phyloP scores from a whole-genome alignment of 345 rosid species.

The Camelina sativa region DNA sequence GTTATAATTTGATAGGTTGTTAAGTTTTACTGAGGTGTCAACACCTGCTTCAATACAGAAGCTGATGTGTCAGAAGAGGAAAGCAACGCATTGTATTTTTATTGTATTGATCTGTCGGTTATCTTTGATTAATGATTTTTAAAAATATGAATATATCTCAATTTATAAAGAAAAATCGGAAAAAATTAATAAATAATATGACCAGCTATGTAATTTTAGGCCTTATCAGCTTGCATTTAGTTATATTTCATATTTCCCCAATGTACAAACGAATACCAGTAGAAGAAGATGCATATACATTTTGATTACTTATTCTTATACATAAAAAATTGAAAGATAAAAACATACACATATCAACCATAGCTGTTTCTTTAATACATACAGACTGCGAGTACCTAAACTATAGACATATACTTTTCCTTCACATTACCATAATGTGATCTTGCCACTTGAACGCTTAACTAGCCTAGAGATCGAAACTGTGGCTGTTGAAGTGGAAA shows the following conservation, averaged over 20 bases:
- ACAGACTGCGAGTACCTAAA: not conserved
- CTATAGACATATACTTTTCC: not conserved
- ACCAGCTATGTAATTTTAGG: not conserved
- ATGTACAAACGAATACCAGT: not conserved
- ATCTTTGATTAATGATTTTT: not conserved
- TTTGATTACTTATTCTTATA: not conserved
- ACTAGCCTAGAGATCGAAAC: conserved; percentile 65
- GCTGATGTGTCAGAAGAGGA: too few relatives aligned
- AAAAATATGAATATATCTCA: not conserved
- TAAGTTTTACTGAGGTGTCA: too few relatives aligned
- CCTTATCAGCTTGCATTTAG: too few relatives aligned
- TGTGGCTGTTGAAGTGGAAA: conserved; percentile 84
- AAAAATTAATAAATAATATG: not conserved
- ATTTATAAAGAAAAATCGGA: not conserved
- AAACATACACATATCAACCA: not conserved
- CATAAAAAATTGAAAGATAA: conserved; percentile 21
- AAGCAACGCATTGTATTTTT: too few relatives aligned
- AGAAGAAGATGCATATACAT: conserved; percentile 7
- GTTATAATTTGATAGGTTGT: too few relatives aligned
- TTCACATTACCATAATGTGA: not conserved
- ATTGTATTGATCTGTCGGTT: not conserved
- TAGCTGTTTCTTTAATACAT: conserved; percentile 3
- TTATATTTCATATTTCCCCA: not conserved
- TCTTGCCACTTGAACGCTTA: not conserved
- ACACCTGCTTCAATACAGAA: too few relatives aligned